A percentile compares a stretch with the other conserved stretches of the same genome.
Conservation (phyloP, 2,329 filamentous ascomycete species). For the Dactylonectria estremocensis region DNA sequence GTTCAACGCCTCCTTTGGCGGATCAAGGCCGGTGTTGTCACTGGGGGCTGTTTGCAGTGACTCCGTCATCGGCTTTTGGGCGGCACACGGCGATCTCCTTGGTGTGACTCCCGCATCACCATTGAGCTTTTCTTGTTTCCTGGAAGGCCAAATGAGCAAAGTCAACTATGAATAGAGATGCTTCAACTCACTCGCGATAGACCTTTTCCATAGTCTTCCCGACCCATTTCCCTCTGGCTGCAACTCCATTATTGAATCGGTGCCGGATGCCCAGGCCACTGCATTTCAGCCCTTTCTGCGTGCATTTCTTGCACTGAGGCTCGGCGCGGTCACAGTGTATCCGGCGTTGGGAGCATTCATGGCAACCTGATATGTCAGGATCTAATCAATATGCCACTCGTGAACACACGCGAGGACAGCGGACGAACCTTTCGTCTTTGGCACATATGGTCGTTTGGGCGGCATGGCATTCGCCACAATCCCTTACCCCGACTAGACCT, state of each 20-base stretch:
- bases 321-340: conserved; percentile 46
- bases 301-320: conserved; percentile 42
- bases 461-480: conserved; percentile 34
- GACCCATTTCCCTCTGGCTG: conserved; percentile 45
- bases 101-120: no score
- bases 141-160: not conserved
- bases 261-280: conserved; percentile 45
- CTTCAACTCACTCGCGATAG: conserved; percentile 35
- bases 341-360: conserved; percentile 45
- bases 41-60: not conserved
- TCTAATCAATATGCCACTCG: no score
- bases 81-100: not conserved
- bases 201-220: conserved; percentile 45
- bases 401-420: fast-evolving
- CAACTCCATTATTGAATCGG: conserved; percentile 47
- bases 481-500: not conserved
- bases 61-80: not conserved
- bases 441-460: conserved; percentile 46
- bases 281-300: conserved; percentile 40
- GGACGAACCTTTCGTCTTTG: conserved; percentile 43
- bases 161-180: no score
- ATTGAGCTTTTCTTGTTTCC: conserved; percentile 8
- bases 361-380: conserved; percentile 35
- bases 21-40: no score
- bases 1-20: not conserved